Conservation (phyloP, 208 protist genomes). For the Strigomonas culicis region DNA sequence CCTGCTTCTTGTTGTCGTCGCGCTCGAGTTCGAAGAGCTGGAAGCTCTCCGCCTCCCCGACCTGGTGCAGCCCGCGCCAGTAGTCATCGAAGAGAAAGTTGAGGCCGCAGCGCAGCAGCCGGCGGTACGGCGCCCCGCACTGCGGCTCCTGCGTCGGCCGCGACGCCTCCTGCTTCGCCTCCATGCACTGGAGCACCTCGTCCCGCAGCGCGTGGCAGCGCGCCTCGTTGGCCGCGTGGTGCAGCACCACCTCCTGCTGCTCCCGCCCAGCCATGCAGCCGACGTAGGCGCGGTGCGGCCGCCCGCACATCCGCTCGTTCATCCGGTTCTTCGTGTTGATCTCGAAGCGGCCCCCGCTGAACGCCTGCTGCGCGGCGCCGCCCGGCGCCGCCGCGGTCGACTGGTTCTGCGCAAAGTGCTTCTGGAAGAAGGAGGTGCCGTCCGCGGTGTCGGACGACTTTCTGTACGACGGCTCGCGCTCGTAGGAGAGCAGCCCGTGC, state of each 20-base stretch:
- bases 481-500: conserved; percentile 29
- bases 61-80: conserved; percentile 68
- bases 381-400: background rate
- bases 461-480: no score
- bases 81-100: conserved; percentile 85
- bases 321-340: conserved; percentile 72
- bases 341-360: conserved; percentile 22
- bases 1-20: conserved; percentile 74
- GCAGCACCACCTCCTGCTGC: conserved; percentile 65
- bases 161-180: conserved; percentile 42
- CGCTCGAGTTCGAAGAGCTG: conserved; percentile 73
- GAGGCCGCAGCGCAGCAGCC: conserved; percentile 71
- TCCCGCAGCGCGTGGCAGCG: conserved; percentile 36
- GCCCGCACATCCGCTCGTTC: conserved; percentile 60
- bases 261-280: conserved; percentile 52
- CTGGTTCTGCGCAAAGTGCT: background rate
- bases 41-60: conserved; percentile 72
- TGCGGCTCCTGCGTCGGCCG: conserved; percentile 47
- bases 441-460: no score
- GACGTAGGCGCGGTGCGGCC: conserved; percentile 55
- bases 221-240: conserved; percentile 48
- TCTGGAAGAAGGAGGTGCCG: background rate
- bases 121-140: conserved; percentile 51
- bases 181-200: conserved; percentile 52
- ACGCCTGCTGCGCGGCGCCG: conserved; percentile 15